Evolutionary conservation across 2,329 filamentous ascomycete species (phyloP), one percentile per base, ranked within the genome.

Genomic region (Sclerotinia subarctica): DNA sequence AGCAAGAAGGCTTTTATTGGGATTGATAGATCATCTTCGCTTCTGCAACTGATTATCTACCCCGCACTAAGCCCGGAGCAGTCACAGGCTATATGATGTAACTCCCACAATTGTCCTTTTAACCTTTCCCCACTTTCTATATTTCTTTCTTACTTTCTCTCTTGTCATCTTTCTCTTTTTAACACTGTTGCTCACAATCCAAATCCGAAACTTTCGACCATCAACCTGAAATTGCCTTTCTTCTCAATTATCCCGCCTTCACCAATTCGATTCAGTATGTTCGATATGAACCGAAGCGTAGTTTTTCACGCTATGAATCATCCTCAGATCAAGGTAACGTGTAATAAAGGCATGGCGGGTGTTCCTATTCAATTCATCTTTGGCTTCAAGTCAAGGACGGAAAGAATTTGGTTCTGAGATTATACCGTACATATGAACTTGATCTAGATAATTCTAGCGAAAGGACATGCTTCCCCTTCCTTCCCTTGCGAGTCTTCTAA

Each of bases 401-500:
- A 51, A 52, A 66, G 76, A 78, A 78, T 74, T 72, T 77, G 76
- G 82, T 82, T 89, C 88, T 90, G 88, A 90, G 88, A 91, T 85
- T 81, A 90, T 89, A 91, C 88, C 88, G 88, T 84, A 66, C 52
- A 56, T 49, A 49, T 81, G 84, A 91, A 92, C 89, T 92, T 92
- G 89, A 91, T 90, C 88, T 90, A 88, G 87, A 88, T 89, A 91
- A 91, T 91, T 85, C 88, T 88, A 91, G 90, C 90, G 90, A 89
- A 92, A 92, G 90, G 87, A 92, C 86, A 89, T 92, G 90, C 90
- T 90, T 89, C 86, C 74, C 76, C 74, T 70, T 71, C 72, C 69
- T 70, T 68, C 71, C 68, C 70, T 67, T 69, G 66, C 67, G 73
- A 69, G 72, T 74, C 74, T 77, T 82, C 83, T 87, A 78, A 87